phyloP scores from a whole-genome alignment of 2,329 filamentous ascomycete species.

The Ophiostoma novo-ulmi region DNA sequence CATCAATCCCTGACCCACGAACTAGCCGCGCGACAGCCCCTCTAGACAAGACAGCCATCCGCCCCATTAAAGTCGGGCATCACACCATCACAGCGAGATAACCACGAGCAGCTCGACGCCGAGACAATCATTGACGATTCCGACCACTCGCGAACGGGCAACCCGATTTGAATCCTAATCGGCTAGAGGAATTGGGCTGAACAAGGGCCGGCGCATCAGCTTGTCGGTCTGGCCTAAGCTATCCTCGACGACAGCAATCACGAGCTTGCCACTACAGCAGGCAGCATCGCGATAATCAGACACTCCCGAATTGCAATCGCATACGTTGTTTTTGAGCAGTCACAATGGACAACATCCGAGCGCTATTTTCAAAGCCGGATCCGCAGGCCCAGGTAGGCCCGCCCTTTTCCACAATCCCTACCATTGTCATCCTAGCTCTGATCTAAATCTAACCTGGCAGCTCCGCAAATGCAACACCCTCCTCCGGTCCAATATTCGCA shows the following conservation, averaged over 20 bases:
- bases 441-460: constrained; percentile 42
- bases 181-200: not conserved
- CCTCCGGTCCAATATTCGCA: constrained; percentile 83
- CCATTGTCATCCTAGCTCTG: not conserved
- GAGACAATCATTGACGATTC: not conserved
- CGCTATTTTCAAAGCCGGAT: constrained; percentile 86
- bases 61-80: not conserved
- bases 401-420: not conserved
- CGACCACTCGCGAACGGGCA: too few species aligned
- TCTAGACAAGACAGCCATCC: not conserved
- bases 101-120: not conserved
- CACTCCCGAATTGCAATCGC: not conserved
- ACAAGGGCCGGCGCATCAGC: not conserved
- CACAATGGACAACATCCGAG: constrained; percentile 77
- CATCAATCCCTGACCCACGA: not conserved
- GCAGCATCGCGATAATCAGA: not conserved
- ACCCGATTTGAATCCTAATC: not conserved
- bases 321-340: not conserved
- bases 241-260: not conserved
- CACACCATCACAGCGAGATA: not conserved
- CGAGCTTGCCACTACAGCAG: not conserved
- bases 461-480: constrained; percentile 92
- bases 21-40: not conserved
- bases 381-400: constrained; percentile 80
- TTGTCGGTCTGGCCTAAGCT: not conserved